Base-by-base conservation (phyloP, 345 rosid genomes). In the Gossypium australe region DNA sequence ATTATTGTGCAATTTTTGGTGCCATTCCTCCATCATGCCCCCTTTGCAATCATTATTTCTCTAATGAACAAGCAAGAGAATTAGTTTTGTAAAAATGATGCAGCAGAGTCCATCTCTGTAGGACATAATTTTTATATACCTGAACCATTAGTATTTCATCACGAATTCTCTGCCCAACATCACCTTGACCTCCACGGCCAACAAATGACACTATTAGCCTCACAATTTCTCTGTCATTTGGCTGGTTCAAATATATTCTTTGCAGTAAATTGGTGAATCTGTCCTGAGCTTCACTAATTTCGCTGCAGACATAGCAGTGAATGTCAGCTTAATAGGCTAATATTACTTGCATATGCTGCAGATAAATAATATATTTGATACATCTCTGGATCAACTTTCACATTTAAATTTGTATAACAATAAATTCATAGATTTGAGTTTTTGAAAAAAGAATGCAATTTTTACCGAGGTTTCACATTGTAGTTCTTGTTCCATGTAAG, bases 1-100 rank as follows among this genome's bases (percentile, higher is more conserved):
- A 71, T 82, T 82, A 48, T 85, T 85, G 65, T 85, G 85, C 81
- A 85, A 75, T 78, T 85, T 82, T 75, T 85, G 85, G 79, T 85
- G 87, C 87, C 85, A 80, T 73, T 85, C 87, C 78, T 85, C 87
- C 84, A 85, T 84, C 85, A 82, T 84, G 22, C 67, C 87, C 71
- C 73, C 53, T 76, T 80, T 80, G 85, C 85, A 82, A 49, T 65
- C 79, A 61, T 78, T 80, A 70, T 85, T 85, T 69, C 88, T 85
- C 85, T 85, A 72, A 57, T 48, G 45, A 55, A 45, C 49, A 74
- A 43, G 58, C 18, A 62, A 29, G 41, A 62, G 44, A 45, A 61
- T 22, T 11, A 43, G 20, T 61, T 56, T 59, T 22, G 11, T 11
- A 70, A 63, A 41, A 29, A 49, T 34, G 64, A 66, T 47, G 64